phyloP scores from a whole-genome alignment of 495 filamentous ascomycete species.

The Aspergillus coremiiformis region DNA sequence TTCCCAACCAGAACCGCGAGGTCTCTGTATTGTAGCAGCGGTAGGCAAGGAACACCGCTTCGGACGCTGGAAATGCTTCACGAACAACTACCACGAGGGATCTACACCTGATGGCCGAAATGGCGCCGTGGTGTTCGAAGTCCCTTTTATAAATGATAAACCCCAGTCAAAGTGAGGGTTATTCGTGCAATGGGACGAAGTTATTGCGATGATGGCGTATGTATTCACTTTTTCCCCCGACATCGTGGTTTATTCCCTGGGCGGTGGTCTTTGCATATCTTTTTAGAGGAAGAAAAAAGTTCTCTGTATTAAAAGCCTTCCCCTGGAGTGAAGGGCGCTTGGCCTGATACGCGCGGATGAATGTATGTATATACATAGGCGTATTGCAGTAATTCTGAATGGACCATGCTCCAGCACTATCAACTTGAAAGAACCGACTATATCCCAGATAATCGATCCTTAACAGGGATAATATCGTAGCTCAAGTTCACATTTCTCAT shows the following conservation, averaged over 20 bases:
- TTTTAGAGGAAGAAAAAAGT: slow-evolving; percentile 1
- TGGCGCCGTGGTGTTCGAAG: slow-evolving; percentile 72
- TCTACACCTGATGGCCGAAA: slow-evolving; percentile 58
- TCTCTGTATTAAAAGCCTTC: not conserved
- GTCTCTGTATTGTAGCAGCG: slow-evolving; percentile 71
- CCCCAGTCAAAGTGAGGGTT: slow-evolving; percentile 3
- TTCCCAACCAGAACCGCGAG: slow-evolving; percentile 41
- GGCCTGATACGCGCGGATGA: not conserved
- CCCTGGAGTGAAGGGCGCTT: not conserved
- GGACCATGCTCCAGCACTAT: not conserved
- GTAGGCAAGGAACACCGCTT: slow-evolving; percentile 80
- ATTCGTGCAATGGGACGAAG: not conserved
- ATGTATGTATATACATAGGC: not conserved
- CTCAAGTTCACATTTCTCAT: too few relatives aligned
- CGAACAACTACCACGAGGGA: slow-evolving; percentile 35
- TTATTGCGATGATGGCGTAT: slow-evolving; percentile 7
- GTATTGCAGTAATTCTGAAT: not conserved
- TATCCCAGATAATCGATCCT: not conserved
- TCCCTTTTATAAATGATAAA: slow-evolving; percentile 42
- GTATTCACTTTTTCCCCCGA: slow-evolving; percentile 6
- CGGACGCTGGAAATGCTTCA: slow-evolving; percentile 60
- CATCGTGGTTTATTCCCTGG: slow-evolving; percentile 14
- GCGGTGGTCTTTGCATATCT: slow-evolving; percentile 15
- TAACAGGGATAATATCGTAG: not conserved
- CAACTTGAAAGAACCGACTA: not conserved